phyloP scores from a whole-genome alignment of 371 early-diverging fungal species.

The Mortierella sp. region DNA sequence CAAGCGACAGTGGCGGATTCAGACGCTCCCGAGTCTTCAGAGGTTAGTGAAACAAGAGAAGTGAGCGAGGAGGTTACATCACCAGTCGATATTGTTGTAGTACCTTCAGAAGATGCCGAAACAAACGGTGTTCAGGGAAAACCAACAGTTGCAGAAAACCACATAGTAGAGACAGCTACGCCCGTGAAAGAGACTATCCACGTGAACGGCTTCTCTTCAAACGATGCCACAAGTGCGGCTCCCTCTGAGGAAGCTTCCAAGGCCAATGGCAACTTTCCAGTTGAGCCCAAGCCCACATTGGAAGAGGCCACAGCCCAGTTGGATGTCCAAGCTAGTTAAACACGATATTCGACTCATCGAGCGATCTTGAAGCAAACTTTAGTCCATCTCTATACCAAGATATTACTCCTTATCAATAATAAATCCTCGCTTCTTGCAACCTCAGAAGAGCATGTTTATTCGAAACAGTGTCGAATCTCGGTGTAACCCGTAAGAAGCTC shows the following conservation, averaged over 20 bases:
- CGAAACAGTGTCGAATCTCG: too few species aligned
- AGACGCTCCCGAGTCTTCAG: not conserved
- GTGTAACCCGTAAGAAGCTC: not conserved
- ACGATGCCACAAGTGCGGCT: not conserved
- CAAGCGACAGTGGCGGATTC: not conserved
- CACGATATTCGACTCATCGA: not conserved
- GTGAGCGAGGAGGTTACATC: conserved; percentile 2
- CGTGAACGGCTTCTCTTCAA: conserved; percentile 10
- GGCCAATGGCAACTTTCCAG: conserved; percentile 17
- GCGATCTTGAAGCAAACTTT: not conserved
- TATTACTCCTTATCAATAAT: not conserved
- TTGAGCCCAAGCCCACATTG: conserved; percentile 13
- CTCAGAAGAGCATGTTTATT: too few species aligned
- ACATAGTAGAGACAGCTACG: conserved; percentile 1
- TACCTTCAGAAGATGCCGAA: conserved; percentile 29
- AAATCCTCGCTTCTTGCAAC: not conserved
- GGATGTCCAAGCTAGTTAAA: conserved; percentile 21
- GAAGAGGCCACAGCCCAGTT: conserved; percentile 25
- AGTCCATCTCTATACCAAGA: not conserved
- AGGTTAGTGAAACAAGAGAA: conserved; percentile 4
- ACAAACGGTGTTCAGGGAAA: not conserved
- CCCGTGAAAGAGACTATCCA: not conserved
- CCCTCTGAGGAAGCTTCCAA: conserved; percentile 10
- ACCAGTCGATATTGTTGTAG: conserved; percentile 46
- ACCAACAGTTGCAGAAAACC: not conserved